Percentiles rank a stretch among this genome's conserved stretches.
Evolutionary conservation across 805 yeast species (phyloP).

Genomic region (Metschnikowia santaceciliae): DNA sequence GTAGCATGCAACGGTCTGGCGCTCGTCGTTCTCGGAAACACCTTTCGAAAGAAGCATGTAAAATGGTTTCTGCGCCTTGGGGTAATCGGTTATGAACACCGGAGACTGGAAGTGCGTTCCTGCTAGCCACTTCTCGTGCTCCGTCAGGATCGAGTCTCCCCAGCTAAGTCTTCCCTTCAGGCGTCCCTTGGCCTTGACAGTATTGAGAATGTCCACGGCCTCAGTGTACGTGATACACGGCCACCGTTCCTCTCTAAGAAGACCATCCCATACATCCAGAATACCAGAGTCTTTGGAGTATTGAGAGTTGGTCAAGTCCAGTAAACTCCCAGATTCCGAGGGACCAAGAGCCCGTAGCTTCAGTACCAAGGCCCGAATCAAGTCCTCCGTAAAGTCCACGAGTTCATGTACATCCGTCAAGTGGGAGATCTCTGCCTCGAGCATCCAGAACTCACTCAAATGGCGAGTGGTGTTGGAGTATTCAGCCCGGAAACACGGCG

Average conservation of each 20-base stretch:
- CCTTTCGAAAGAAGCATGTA: conserved; percentile 69
- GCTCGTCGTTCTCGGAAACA: conserved; percentile 22
- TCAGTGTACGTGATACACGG: conserved; percentile 67
- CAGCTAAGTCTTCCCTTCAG: conserved; percentile 36
- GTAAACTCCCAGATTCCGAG: conserved; percentile 4
- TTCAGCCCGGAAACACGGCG: conserved; percentile 95
- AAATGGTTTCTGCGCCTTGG: conserved; percentile 75
- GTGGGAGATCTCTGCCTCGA: conserved; percentile 86
- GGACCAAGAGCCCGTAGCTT: conserved; percentile 8
- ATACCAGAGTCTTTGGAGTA: conserved; percentile 38
- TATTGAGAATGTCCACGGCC: conserved; percentile 54
- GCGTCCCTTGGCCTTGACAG: conserved; percentile 41
- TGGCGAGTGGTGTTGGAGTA: conserved; percentile 84
- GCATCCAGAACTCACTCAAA: conserved; percentile 94
- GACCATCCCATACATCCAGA: conserved; percentile 53
- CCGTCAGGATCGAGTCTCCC: conserved; percentile 75
- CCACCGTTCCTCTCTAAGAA: conserved; percentile 53
- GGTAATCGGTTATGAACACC: conserved; percentile 88
- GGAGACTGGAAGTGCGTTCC: conserved; percentile 65
- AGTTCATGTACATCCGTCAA: conserved; percentile 54
- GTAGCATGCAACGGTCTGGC: conserved; percentile 77
- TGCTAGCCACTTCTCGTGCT: conserved; percentile 90
- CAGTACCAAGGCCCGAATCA: conserved; percentile 46
- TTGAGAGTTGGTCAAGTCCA: conserved; percentile 35
- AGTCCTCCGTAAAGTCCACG: conserved; percentile 61